phyloP scores from a whole-genome alignment of 75 land plant genomes.

The Picea sitchensis region DNA sequence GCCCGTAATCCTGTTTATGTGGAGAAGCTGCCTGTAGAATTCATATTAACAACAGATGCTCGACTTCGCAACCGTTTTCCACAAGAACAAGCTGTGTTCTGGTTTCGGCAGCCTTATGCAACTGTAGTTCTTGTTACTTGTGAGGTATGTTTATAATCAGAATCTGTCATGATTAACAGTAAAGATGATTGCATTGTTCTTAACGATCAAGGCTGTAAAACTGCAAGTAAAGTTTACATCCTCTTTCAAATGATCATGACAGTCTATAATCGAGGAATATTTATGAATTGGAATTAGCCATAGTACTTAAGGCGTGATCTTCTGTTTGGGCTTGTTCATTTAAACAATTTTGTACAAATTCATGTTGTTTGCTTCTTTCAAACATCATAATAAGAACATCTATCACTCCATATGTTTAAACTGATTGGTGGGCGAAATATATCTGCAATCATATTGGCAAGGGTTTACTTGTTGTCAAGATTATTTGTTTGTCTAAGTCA shows the following conservation, averaged over 20 bases:
- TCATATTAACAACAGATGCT: conserved; percentile 86
- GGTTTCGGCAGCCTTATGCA: conserved; percentile 91
- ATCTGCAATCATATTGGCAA: background rate
- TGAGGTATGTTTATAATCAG: conserved; percentile 50
- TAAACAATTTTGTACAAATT: background rate
- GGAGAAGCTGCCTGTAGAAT: conserved; percentile 86
- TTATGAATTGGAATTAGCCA: background rate
- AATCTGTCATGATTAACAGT: background rate
- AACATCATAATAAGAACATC: background rate
- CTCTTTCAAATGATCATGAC: background rate
- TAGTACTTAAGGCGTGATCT: background rate
- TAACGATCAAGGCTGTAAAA: background rate
- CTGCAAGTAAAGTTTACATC: background rate
- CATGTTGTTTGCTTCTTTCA: background rate
- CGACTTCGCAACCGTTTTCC: conserved; percentile 86
- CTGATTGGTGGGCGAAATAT: background rate
- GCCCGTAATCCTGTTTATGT: conserved; percentile 79
- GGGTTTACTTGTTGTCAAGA: background rate
- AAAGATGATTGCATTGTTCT: background rate
- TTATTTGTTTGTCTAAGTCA: background rate
- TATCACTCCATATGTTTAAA: no score
- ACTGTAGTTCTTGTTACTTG: conserved; percentile 89
- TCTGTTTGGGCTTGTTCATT: background rate
- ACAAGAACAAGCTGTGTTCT: conserved; percentile 77
- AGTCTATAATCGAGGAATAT: background rate